Evolutionary conservation across 148 eudicot genomes (phyloP).

Genomic region (Camellia lanceoleosa): DNA sequence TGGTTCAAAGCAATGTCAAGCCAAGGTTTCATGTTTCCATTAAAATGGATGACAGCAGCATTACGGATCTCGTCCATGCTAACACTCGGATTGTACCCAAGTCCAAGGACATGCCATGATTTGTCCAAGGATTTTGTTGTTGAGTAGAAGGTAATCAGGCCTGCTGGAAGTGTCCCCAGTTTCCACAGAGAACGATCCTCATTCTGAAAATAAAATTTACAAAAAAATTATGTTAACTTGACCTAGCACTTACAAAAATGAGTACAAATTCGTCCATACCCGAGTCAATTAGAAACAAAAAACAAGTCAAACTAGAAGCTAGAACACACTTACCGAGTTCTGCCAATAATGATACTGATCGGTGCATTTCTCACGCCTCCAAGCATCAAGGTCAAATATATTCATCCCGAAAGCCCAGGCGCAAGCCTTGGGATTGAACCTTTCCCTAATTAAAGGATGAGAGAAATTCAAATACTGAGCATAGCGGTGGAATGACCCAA

Average conservation of each 20-base stretch:
- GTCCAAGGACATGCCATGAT: slow-evolving; percentile 90
- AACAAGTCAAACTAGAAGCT: not conserved
- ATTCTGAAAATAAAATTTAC: slow-evolving; percentile 39
- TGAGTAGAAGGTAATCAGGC: slow-evolving; percentile 69
- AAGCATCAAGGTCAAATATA: slow-evolving; percentile 84
- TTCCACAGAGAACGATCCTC: slow-evolving; percentile 72
- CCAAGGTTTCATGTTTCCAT: slow-evolving; percentile 97
- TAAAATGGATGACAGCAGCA: slow-evolving; percentile 89
- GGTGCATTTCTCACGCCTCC: slow-evolving; percentile 84
- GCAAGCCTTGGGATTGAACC: slow-evolving; percentile 77
- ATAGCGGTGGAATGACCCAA: slow-evolving; percentile 87
- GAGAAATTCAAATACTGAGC: slow-evolving; percentile 86
- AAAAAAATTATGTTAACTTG: slow-evolving; percentile 1
- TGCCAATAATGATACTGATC: slow-evolving; percentile 88
- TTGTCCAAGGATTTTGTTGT: slow-evolving; percentile 81
- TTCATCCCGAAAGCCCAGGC: slow-evolving; percentile 97
- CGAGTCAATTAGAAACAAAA: not conserved
- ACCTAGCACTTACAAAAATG: not conserved
- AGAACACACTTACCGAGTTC: slow-evolving; percentile 52
- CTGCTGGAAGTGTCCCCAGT: slow-evolving; percentile 73
- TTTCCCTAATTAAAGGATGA: slow-evolving; percentile 76
- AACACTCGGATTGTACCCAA: slow-evolving; percentile 86
- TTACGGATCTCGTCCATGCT: slow-evolving; percentile 85
- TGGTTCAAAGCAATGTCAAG: slow-evolving; percentile 85
- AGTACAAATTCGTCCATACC: not conserved